Conservation (phyloP, 1,284 basidiomycete genomes). For the Serendipita sp. region DNA sequence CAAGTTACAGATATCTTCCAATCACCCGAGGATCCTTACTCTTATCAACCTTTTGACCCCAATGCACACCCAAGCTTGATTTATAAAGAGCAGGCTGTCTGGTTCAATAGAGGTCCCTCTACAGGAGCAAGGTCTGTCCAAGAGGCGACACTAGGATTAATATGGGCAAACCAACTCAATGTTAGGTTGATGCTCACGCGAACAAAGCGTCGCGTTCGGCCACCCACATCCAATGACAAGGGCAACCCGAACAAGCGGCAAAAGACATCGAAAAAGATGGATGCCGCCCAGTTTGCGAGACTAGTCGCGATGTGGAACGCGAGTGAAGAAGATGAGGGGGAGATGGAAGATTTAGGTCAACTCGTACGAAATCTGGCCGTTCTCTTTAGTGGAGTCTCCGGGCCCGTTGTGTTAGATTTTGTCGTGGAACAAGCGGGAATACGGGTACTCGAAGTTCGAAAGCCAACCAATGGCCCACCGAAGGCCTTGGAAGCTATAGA, state of each 20-base stretch:
- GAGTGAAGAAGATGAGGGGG: neutral
- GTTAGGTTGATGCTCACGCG: constrained; percentile 67
- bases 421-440: neutral
- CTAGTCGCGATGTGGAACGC: neutral
- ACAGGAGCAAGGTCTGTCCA: constrained; percentile 37
- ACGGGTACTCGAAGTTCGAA: neutral
- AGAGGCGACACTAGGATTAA: constrained; percentile 72
- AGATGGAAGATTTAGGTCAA: neutral
- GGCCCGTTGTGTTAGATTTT: neutral
- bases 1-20: constrained; percentile 68
- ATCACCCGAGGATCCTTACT: constrained; percentile 17
- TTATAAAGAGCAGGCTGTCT: constrained; percentile 61
- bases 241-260: neutral
- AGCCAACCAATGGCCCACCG: neutral
- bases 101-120: constrained; percentile 51
- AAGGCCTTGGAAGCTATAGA: too few relatives aligned
- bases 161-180: constrained; percentile 85
- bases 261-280: neutral
- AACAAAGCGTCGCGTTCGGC: constrained; percentile 26
- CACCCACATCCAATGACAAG: neutral
- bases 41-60: neutral
- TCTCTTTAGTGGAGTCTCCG: neutral
- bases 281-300: neutral
- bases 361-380: neutral
- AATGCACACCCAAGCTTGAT: constrained; percentile 1